A percentile compares a stretch with the other conserved stretches of the same genome.
These are phyloP conservation scores for Irpex lacteus DNA, from an alignment of 1,284 basidiomycete genomes.

Conservation along the genomic window DNA sequence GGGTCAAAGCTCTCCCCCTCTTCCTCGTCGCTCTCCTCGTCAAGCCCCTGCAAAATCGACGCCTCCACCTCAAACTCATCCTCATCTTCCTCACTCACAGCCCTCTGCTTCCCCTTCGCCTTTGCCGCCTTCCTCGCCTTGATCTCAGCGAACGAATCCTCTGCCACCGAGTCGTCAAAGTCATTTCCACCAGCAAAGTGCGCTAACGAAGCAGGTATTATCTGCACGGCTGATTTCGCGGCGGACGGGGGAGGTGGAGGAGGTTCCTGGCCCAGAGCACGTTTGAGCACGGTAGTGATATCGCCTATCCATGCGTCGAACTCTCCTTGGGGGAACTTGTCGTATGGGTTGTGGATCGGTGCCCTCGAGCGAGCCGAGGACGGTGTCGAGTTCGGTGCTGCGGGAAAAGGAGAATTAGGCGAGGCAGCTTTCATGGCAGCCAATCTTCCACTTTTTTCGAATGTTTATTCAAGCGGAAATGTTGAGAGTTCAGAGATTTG, in stretches of 20 bases:
- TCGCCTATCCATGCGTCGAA: conserved; percentile 68
- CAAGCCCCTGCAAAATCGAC: conserved; percentile 11
- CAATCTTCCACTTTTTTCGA: background rate
- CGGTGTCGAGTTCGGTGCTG: conserved; percentile 16
- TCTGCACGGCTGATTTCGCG: no score
- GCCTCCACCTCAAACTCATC: conserved; percentile 14
- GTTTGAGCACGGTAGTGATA: conserved; percentile 52
- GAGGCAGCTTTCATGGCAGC: conserved; percentile 15
- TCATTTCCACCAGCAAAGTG: conserved; percentile 10
- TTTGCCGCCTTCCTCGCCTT: conserved; percentile 47
- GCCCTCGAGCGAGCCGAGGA: conserved; percentile 27
- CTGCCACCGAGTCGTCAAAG: conserved; percentile 33
- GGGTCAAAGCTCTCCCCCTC: background rate
- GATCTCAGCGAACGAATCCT: conserved; percentile 56
- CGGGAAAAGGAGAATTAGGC: conserved; percentile 12
- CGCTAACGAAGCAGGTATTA: background rate
- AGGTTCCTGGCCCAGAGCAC: conserved; percentile 49
- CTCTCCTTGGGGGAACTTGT: conserved; percentile 62
- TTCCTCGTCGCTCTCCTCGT: conserved; percentile 23
- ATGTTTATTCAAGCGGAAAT: background rate
- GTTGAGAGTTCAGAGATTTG: background rate
- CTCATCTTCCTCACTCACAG: conserved; percentile 36
- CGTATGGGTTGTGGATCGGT: conserved; percentile 66
- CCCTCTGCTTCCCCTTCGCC: conserved; percentile 62
- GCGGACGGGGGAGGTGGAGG: background rate